Base-by-base conservation (phyloP, 345 rosid species). In the Eucalyptus shirleyi region DNA sequence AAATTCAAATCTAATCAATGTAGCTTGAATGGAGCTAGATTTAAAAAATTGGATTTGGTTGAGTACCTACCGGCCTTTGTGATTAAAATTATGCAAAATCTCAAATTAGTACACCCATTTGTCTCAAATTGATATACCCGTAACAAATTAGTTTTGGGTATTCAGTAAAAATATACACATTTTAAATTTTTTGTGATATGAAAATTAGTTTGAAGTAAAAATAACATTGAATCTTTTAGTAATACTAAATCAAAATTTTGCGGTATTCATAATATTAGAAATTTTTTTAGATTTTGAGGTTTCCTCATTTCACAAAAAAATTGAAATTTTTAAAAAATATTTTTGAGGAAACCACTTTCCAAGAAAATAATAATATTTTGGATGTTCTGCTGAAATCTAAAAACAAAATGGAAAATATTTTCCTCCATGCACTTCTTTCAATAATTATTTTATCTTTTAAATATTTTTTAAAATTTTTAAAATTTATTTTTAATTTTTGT, bases 91-190 rank as follows among this genome's bases (percentile, higher is more conserved):
- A 51, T 2, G 2, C 2, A 0, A 51, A 18, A 51, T 51, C 23
- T 51, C 2, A 51, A 18, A 51, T 51, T 30, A 1, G 1, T 4
- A 62, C 1, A 11, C 15, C 4, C 18, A 62, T 62, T 62, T 62
- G 2, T 30, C 1, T 1, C 0, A 60, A 13, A 13, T 0, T 3
- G 15, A 12, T 60, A 12, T 0, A 28, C 1, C 0, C 0, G 1
- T 12, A 1, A 7, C 4, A 28, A 55, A 4, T 19, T 23, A 62
- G 0, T 62, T 30, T 30, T 3, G 8, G 18, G 16, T 62, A 65
- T 15, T 0, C 1, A 0, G 37, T 17, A 65, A 30, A 1, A 59
- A 24, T 59, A 24, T 23, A 59, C 13, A 5, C 2, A 5, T 26
- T 23, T 26, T 0, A 59, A 23, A 0, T 11, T 10, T 30, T 13